Evolutionary conservation across 768 basidiomycete genomes (phyloP).

Genomic region (Phaffia australis): DNA sequence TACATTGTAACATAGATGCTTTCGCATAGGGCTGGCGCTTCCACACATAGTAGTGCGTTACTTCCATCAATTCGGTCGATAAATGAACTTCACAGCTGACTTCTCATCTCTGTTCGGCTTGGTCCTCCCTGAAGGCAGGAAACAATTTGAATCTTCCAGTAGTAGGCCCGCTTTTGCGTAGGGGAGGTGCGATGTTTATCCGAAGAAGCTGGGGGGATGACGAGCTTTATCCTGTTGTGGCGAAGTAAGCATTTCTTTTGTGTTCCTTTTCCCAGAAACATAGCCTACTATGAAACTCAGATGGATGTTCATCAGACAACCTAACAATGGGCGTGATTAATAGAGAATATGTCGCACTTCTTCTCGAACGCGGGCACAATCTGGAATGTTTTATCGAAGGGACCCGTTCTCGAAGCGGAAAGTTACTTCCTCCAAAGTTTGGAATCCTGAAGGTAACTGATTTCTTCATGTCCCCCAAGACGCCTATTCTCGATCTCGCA

Average conservation of each 20-base stretch:
- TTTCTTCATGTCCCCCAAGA: too few species aligned
- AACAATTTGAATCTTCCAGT: constrained; percentile 32
- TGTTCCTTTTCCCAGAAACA: background rate
- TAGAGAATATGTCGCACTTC: constrained; percentile 30
- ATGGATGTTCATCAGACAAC: constrained; percentile 1
- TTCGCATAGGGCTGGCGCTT: constrained; percentile 29
- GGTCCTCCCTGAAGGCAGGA: constrained; percentile 21
- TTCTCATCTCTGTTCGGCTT: background rate
- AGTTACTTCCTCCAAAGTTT: constrained; percentile 30
- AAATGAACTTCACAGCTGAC: background rate
- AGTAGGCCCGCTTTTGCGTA: constrained; percentile 26
- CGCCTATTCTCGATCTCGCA: too few species aligned
- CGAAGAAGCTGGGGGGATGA: constrained; percentile 19
- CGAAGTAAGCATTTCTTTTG: constrained; percentile 3
- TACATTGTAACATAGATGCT: constrained; percentile 15
- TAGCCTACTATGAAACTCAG: background rate
- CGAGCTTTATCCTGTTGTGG: constrained; percentile 3
- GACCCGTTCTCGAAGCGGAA: constrained; percentile 28
- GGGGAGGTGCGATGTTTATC: constrained; percentile 31
- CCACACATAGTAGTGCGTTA: constrained; percentile 29
- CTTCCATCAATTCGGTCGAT: background rate
- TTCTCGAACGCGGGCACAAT: constrained; percentile 27
- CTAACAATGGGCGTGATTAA: constrained; percentile 14
- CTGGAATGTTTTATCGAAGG: constrained; percentile 30
- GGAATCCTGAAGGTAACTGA: constrained; percentile 2